Base-by-base conservation (phyloP, 2,329 filamentous ascomycete species). In the Onygenales sp. region DNA sequence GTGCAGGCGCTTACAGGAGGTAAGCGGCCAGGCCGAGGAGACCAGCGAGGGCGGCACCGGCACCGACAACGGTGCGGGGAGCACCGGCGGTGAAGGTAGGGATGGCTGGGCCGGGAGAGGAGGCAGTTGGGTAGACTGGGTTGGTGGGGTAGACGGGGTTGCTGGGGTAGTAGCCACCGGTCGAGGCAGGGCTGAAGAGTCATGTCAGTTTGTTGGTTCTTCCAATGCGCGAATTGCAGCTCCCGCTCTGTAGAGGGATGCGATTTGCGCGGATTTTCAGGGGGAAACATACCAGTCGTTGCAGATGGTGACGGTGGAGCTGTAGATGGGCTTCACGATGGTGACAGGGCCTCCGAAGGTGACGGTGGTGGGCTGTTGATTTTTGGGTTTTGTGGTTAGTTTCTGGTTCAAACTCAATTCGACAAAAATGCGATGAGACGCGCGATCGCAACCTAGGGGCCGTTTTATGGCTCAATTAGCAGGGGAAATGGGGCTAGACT, bases 311-410 rank as follows among this genome's bases (percentile, higher is more conserved):
- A 84, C 75, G 61, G 77, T 81, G 58, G 82, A 67, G 53, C 76
- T 77, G 59, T 67, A 61, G 60, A 78, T 69, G 56, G 80, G 74
- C 64, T 75, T 71, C 51, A 75, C 78, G 60, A 82, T 74, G 47
- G 77, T 87, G 83, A 83, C 86, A 63, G 83, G 80, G 78, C 85
- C 76, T 63, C 81, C 81, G 77, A 87, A 80, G 75, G 84, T 87
- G 70, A 86, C 71, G 69, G 82, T 84, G 69, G 82, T 84, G 67
- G 84, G 72, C 79, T 82, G 7, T 3, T 36, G n/a, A 21, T 11
- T 8, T 43, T 8, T 43, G n/a, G 9, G 45, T 46, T 35, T 31
- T 4, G n/a, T 31, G 43, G 21, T 27, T 31, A 44, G n/a, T 44
- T 44, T 44, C 1, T 31, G 27, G 43, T 3, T 44, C 21, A 11